phyloP scores from a whole-genome alignment of 805 yeast species.

The Ogataea minuta region DNA sequence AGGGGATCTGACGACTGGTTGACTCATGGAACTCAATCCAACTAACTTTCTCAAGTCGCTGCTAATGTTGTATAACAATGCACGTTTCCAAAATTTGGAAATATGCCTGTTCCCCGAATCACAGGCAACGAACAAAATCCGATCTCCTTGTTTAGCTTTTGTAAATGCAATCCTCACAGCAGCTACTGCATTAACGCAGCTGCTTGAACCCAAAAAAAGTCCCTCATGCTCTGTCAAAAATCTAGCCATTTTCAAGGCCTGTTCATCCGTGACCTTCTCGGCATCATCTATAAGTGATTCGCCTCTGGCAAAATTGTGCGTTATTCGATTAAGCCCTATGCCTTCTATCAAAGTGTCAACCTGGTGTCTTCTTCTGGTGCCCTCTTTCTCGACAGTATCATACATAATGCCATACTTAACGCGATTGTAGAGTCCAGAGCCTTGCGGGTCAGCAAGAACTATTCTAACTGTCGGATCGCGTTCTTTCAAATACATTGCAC shows the following conservation, averaged over 20 bases:
- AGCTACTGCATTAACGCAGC: slow-evolving; percentile 93
- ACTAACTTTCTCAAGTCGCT: not conserved
- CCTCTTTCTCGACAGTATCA: slow-evolving; percentile 84
- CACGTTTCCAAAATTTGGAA: slow-evolving; percentile 87
- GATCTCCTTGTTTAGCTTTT: slow-evolving; percentile 53
- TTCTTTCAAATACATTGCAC: slow-evolving; percentile 68
- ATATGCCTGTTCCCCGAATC: slow-evolving; percentile 90
- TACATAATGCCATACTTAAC: slow-evolving; percentile 93
- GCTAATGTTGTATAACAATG: slow-evolving; percentile 36
- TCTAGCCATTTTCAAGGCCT: slow-evolving; percentile 88
- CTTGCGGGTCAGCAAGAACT: slow-evolving; percentile 92
- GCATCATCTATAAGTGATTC: slow-evolving; percentile 74
- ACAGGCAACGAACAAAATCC: slow-evolving; percentile 82
- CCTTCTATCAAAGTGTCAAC: slow-evolving; percentile 96
- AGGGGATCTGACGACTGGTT: slow-evolving; percentile 40
- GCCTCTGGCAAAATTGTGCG: slow-evolving; percentile 75
- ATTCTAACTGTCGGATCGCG: slow-evolving; percentile 42
- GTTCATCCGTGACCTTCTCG: slow-evolving; percentile 70
- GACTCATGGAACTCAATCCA: not conserved
- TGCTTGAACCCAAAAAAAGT: slow-evolving; percentile 84
- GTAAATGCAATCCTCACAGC: slow-evolving; percentile 58
- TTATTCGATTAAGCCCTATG: slow-evolving; percentile 83
- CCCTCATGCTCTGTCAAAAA: slow-evolving; percentile 81
- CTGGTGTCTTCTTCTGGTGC: slow-evolving; percentile 91
- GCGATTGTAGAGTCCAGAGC: slow-evolving; percentile 85